Conservation (phyloP, 768 basidiomycete species). For the Amylocystis lapponica region DNA sequence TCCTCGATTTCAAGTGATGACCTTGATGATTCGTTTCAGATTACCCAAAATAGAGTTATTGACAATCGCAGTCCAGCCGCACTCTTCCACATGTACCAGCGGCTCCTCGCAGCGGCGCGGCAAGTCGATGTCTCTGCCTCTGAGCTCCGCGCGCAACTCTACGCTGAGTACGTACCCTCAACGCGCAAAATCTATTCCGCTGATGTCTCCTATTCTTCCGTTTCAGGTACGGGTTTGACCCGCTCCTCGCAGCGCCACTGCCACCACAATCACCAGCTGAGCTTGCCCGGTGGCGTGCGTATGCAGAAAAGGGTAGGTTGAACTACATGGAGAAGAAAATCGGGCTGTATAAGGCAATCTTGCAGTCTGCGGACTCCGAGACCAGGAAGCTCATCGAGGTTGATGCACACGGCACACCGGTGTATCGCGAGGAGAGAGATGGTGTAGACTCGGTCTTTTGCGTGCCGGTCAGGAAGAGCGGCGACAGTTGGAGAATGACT, state of each 20-base stretch:
- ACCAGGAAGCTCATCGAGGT: neutral
- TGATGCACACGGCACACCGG: neutral
- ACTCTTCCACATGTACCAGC: neutral
- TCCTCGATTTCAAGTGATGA: too few relatives aligned
- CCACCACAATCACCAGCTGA: neutral
- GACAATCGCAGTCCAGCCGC: too few relatives aligned
- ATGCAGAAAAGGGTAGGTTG: neutral
- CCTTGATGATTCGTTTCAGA: neutral
- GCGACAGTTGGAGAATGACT: neutral
- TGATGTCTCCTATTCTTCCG: neutral
- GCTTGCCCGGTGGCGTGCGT: neutral
- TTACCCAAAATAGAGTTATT: neutral
- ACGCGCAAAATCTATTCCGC: neutral
- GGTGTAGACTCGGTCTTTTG: conserved; percentile 2
- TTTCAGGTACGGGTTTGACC: neutral
- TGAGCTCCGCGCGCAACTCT: neutral
- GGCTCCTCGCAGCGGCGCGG: neutral
- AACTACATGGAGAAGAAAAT: neutral
- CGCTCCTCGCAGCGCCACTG: neutral
- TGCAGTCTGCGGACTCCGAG: neutral
- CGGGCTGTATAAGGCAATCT: neutral
- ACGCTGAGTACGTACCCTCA: neutral
- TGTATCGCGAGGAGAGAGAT: neutral
- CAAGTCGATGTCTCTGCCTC: neutral
- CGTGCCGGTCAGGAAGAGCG: neutral